Percentiles rank a stretch among this genome's conserved stretches.
These are phyloP conservation scores for Glutinoglossum americanum DNA, from an alignment of 495 filamentous ascomycete genomes.

Conservation along the genomic window DNA sequence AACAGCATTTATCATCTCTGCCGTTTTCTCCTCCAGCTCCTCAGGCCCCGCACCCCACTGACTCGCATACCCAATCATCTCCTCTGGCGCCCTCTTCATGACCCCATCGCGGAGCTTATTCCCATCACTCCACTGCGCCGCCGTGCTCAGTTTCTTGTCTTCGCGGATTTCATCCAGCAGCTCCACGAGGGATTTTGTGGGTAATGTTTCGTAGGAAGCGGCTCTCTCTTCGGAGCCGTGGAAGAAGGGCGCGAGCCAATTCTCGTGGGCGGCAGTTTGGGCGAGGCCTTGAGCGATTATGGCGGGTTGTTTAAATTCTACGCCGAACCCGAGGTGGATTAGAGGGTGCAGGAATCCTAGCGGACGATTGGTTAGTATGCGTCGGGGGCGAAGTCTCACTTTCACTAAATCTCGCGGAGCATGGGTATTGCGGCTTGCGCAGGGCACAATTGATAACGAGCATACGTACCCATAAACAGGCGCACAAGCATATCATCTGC, in stretches of 20 bases:
- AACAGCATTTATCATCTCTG: conserved; percentile 53
- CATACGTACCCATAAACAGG: conserved; percentile 28
- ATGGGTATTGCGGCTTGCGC: background rate
- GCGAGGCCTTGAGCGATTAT: conserved; percentile 67
- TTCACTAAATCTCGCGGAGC: too few relatives aligned
- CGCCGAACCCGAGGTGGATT: conserved; percentile 66
- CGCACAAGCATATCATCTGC: conserved; percentile 40
- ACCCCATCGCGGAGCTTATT: conserved; percentile 50
- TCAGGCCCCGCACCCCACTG: conserved; percentile 37
- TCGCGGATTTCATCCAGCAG: conserved; percentile 35
- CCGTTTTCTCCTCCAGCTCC: conserved; percentile 41
- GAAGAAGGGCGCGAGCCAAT: conserved; percentile 28
- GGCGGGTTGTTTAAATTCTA: conserved; percentile 63
- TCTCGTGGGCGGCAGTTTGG: conserved; percentile 41
- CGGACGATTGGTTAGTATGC: conserved; percentile 8
- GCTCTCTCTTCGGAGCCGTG: conserved; percentile 30
- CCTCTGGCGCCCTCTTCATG: conserved; percentile 33
- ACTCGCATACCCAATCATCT: conserved; percentile 36
- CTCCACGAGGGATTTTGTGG: conserved; percentile 27
- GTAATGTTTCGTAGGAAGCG: conserved; percentile 13
- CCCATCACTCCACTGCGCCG: conserved; percentile 27
- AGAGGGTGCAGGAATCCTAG: conserved; percentile 54
- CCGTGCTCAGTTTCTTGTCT: conserved; percentile 29
- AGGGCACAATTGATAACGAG: background rate
- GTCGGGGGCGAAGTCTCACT: too few relatives aligned